These are phyloP conservation scores for Vaccinium corymbosum DNA, from an alignment of 148 eudicot species.

Conservation along the genomic window DNA sequence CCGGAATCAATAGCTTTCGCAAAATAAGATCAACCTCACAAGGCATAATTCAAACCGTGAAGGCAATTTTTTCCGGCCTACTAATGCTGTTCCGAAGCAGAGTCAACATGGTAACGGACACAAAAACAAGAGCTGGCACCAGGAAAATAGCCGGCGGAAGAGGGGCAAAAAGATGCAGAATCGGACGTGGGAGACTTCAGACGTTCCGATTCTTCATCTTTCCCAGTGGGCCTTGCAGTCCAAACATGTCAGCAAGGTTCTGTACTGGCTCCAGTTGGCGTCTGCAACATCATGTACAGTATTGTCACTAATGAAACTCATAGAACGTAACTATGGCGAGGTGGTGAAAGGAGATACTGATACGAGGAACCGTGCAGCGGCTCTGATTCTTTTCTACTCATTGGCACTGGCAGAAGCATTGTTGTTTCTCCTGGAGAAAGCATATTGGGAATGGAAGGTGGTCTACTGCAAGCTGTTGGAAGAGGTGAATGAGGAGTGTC, in stretches of 20 bases:
- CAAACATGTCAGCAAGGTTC: constrained; percentile 63
- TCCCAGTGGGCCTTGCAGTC: constrained; percentile 12
- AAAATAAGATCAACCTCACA: constrained; percentile 47
- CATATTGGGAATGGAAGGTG: constrained; percentile 74
- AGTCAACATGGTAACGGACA: not conserved
- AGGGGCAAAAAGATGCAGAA: constrained; percentile 28
- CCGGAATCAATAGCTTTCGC: constrained; percentile 52
- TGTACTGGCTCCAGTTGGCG: constrained; percentile 62
- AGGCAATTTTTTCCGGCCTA: constrained; percentile 28
- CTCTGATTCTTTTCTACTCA: constrained; percentile 65
- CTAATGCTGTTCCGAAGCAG: not conserved
- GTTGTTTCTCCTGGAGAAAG: constrained; percentile 73
- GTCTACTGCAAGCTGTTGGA: constrained; percentile 46
- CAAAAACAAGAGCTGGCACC: too few species aligned
- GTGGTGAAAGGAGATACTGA: constrained; percentile 49
- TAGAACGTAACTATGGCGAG: constrained; percentile 52
- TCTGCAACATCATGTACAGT: constrained; percentile 69
- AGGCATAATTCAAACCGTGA: constrained; percentile 23
- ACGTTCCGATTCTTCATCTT: constrained; percentile 75
- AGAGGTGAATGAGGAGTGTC: constrained; percentile 56
- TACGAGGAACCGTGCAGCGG: constrained; percentile 61
- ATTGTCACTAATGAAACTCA: constrained; percentile 62
- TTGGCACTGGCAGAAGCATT: constrained; percentile 84
- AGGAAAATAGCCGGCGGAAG: not conserved
- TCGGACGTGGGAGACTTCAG: constrained; percentile 50